phyloP scores from a whole-genome alignment of 108 stramenopile species.

The Cyclotella cryptica region DNA sequence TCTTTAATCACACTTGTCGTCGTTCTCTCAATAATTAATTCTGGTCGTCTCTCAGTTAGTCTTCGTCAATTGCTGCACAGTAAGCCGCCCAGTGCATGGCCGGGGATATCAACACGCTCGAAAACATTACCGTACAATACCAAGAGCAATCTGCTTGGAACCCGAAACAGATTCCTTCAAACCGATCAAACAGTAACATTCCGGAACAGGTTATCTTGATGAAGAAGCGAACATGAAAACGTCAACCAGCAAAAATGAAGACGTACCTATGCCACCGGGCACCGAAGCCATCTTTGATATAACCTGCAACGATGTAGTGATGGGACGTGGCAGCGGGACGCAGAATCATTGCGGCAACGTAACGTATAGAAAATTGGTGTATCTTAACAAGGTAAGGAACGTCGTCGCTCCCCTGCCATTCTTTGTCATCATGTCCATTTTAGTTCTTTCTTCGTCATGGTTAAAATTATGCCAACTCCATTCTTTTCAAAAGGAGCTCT shows the following conservation, averaged over 20 bases:
- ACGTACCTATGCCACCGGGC: constrained; percentile 14
- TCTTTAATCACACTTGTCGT: no score
- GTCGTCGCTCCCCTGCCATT: neutral
- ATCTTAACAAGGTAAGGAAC: constrained; percentile 40
- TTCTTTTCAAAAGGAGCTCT: constrained; percentile 63
- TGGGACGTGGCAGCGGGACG: constrained; percentile 57
- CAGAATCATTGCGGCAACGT: constrained; percentile 68
- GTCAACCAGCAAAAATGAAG: neutral
- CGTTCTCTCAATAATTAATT: no score
- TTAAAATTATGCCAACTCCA: neutral
- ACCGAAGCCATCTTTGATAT: constrained; percentile 14
- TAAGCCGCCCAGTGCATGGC: no score
- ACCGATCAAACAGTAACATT: no score
- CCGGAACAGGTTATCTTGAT: no score
- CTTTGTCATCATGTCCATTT: neutral
- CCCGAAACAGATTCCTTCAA: no score
- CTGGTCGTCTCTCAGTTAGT: no score
- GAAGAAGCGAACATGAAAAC: neutral
- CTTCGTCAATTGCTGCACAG: no score
- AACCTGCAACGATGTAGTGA: constrained; percentile 58
- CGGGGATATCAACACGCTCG: no score
- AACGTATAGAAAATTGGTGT: constrained; percentile 58
- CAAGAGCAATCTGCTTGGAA: no score
- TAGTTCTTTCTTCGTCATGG: neutral
- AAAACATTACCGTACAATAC: no score